phyloP scores from a whole-genome alignment of 371 early-diverging fungal species.

The Dinochytrium kinnereticum region DNA sequence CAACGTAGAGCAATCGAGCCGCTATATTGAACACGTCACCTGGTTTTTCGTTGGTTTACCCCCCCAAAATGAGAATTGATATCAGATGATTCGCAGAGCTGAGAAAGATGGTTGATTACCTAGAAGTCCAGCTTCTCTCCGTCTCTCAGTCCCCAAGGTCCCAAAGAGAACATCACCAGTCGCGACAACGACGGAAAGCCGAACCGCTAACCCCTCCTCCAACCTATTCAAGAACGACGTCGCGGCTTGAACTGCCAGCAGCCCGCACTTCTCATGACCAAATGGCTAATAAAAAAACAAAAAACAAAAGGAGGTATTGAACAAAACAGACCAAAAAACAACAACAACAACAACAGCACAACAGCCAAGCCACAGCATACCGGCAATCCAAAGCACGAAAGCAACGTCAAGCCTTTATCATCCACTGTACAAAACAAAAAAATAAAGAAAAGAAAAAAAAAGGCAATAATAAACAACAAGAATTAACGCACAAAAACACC shows the following conservation, averaged over 20 bases:
- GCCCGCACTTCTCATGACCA: neutral
- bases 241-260: neutral
- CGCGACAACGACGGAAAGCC: neutral
- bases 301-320: neutral
- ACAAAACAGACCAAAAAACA: too few relatives aligned
- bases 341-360: neutral
- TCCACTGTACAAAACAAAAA: neutral
- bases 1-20: neutral
- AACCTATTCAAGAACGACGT: neutral
- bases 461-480: neutral
- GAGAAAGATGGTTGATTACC: neutral
- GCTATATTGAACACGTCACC: slow-evolving; percentile 13
- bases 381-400: slow-evolving; percentile 6
- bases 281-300: neutral
- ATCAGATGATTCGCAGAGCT: neutral
- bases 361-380: neutral
- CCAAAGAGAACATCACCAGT: slow-evolving; percentile 21
- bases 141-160: neutral
- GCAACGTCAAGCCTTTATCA: slow-evolving; percentile 10
- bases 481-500: neutral
- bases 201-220: neutral
- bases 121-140: slow-evolving; percentile 1
- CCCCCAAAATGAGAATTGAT: neutral
- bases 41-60: neutral
- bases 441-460: neutral